phyloP scores from a whole-genome alignment of 371 early-diverging fungal species.

The Amoeboaphelidium protococcarum region DNA sequence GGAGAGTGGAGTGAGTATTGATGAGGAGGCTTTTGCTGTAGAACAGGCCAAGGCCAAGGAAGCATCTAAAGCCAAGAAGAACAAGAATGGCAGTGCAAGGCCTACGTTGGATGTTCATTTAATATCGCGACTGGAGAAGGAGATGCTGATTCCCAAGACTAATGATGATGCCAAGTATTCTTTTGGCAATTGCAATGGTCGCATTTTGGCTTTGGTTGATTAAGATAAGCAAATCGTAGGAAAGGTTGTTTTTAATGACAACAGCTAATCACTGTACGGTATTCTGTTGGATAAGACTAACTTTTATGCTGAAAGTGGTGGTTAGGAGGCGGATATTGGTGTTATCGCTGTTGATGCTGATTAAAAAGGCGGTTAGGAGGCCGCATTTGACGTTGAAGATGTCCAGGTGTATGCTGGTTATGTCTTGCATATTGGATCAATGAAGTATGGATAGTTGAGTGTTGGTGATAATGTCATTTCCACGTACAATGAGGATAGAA shows the following conservation, averaged over 20 bases:
- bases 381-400: constrained; percentile 58
- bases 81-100: constrained; percentile 25
- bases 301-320: constrained; percentile 98
- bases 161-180: constrained; percentile 73
- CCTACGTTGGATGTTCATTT: constrained; percentile 77
- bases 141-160: constrained; percentile 41
- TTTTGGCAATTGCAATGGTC: constrained; percentile 31
- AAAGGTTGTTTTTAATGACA: constrained; percentile 18
- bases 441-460: constrained; percentile 54
- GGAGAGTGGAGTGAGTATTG: constrained; percentile 66
- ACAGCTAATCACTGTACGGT: too few species aligned
- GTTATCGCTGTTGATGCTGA: constrained; percentile 34
- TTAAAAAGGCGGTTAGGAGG: too few species aligned
- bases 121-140: constrained; percentile 52
- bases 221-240: constrained; percentile 21
- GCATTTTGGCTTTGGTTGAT: constrained; percentile 39
- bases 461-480: constrained; percentile 41
- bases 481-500: constrained; percentile 50
- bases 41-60: constrained; percentile 64
- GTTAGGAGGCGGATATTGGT: constrained; percentile 96
- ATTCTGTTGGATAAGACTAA: constrained; percentile 89
- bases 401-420: constrained; percentile 86
- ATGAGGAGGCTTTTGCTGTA: constrained; percentile 56
- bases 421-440: constrained; percentile 84
- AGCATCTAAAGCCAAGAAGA: constrained; percentile 18